These are phyloP conservation scores for Larix sibirica DNA, from an alignment of 83 land plant genomes.

Conservation along the genomic window DNA sequence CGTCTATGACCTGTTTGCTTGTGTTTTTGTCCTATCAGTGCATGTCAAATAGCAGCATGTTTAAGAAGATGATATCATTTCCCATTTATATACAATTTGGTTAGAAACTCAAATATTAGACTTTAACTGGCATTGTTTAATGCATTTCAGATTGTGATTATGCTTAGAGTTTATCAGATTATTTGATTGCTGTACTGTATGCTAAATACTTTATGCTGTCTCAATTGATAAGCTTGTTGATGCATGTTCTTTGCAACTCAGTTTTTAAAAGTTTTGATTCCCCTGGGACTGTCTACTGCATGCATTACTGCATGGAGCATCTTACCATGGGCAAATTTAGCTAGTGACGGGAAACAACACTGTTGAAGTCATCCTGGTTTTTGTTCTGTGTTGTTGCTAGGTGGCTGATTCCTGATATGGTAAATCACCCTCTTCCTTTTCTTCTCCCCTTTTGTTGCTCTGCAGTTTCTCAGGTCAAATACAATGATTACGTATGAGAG, in stretches of 20 bases:
- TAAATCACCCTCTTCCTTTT: too few species aligned
- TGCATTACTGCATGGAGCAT: background rate
- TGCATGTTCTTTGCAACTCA: background rate
- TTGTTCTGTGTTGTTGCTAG: background rate
- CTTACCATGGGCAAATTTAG: background rate
- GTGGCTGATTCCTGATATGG: background rate
- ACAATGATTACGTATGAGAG: background rate
- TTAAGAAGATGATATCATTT: background rate
- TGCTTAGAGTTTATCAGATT: background rate
- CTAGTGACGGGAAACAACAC: background rate
- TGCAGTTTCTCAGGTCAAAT: too few species aligned
- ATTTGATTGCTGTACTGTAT: background rate
- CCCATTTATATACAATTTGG: background rate
- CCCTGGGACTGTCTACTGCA: background rate
- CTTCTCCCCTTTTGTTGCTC: too few species aligned
- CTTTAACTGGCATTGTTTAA: background rate
- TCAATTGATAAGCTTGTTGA: background rate
- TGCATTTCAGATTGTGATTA: background rate
- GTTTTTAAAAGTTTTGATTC: background rate
- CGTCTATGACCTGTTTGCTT: background rate
- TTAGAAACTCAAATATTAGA: background rate
- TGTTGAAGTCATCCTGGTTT: background rate
- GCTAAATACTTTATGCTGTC: background rate
- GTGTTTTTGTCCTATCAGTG: background rate
- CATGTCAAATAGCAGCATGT: background rate